Conservation (phyloP, 2,329 filamentous ascomycete genomes). For the Colletotrichum tanaceti region DNA sequence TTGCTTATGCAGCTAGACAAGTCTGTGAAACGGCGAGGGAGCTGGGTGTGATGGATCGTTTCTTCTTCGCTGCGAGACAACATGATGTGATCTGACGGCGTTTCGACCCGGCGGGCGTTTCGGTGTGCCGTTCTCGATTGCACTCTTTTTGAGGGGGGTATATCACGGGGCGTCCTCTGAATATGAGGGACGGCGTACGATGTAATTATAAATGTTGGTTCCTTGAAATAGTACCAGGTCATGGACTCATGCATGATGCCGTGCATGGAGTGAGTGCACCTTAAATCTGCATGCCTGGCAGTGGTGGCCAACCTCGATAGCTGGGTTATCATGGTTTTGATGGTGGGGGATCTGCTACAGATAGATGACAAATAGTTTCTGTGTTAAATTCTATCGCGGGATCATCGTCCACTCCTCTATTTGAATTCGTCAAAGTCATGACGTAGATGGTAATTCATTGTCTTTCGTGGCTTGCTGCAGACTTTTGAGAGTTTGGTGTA, state of each 20-base stretch:
- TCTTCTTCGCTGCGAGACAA: not conserved
- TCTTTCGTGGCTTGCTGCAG: too few species aligned
- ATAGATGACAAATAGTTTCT: not conserved
- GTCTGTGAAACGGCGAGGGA: not conserved
- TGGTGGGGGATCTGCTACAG: not conserved
- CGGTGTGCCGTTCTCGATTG: not conserved
- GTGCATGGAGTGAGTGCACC: too few species aligned
- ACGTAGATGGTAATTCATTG: too few species aligned
- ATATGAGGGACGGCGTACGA: not conserved
- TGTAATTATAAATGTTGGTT: too few species aligned
- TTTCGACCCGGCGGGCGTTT: not conserved
- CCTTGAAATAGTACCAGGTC: slow-evolving; percentile 1
- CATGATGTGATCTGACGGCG: not conserved
- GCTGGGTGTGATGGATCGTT: too few species aligned
- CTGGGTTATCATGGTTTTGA: not conserved
- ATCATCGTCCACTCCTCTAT: too few species aligned
- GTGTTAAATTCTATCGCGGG: too few species aligned
- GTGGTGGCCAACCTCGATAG: not conserved
- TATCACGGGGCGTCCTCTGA: not conserved
- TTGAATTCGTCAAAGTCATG: too few species aligned
- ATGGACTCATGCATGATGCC: not conserved
- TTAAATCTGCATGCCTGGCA: not conserved
- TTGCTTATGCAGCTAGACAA: not conserved
- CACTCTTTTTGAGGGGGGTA: not conserved
- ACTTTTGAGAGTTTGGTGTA: too few species aligned